Base-by-base conservation (phyloP, 192 early-diverging fungal species). In the Coemansia aciculifera region DNA sequence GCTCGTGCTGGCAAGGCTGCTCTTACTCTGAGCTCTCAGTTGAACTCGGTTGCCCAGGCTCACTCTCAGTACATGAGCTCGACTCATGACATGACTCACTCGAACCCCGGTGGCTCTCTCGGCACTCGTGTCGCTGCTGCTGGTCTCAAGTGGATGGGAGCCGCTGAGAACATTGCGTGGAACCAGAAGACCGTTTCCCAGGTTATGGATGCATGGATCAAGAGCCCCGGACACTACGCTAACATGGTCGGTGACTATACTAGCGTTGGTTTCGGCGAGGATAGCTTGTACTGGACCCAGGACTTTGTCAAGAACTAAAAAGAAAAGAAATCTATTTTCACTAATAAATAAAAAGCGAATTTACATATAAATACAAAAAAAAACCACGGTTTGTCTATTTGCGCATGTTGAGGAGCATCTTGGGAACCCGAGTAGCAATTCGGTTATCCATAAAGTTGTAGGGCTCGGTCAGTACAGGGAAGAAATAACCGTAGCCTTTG, bases 161-260 rank as follows among this genome's bases (percentile, higher is more conserved):
- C 65, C 23, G 81, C 71, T 12, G 85, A 86, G 63, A 86, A 84
- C 83, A 74, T 86, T 54, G 85, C 85, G n/a, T 71, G 68, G 72
- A 79, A 76, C 64, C 70, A 71, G 51, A 12, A 43, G 38, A 56
- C 60, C 13, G 75, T 78, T 24, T 23, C 52, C 13, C 43, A 60
- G 29, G 85, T 78, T 17, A 76, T 86, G 72, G 17, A 68, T 10
- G 63, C 70, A 1, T 86, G 83, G 84, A 79, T 40, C 56, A 66
- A 77, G 40, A 86, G 85, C 69, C 48, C 71, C 12, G 70, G 68
- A 4, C 85, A 86, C 62, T 71, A 74, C 3, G 78, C 61, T 3
- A 86, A 85, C 56, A 81, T 86, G 71, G 24, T 83, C 32, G 75
- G 76, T 27, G 64, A 74, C 66, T 71, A 67, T 34, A 73, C 37